Conservation (phyloP, 257 asterid species). For the Gardenia jasminoides region DNA sequence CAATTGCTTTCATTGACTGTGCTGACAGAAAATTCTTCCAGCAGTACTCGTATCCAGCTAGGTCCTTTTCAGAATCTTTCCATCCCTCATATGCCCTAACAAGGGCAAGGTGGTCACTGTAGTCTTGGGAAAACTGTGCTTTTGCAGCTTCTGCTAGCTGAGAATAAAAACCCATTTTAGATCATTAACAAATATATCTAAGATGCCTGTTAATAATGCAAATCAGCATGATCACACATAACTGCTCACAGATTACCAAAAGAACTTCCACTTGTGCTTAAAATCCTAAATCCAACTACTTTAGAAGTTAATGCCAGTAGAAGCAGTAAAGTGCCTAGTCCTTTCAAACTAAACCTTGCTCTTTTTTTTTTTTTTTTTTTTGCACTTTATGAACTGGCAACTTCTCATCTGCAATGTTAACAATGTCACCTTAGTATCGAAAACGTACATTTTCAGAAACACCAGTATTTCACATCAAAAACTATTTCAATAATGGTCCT, state of each 20-base stretch:
- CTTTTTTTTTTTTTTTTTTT: no score
- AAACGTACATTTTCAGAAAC: neutral
- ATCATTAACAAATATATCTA: neutral
- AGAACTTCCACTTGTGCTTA: neutral
- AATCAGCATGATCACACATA: neutral
- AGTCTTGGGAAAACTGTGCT: slow-evolving; percentile 83
- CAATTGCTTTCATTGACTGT: slow-evolving; percentile 88
- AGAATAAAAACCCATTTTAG: slow-evolving; percentile 14
- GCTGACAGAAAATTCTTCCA: slow-evolving; percentile 89
- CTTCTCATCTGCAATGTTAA: neutral
- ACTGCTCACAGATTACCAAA: neutral
- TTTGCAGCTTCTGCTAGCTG: slow-evolving; percentile 98
- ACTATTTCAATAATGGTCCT: neutral
- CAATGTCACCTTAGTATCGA: neutral
- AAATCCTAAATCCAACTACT: neutral
- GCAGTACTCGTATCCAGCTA: slow-evolving; percentile 72
- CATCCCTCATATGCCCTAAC: slow-evolving; percentile 90
- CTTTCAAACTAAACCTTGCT: neutral
- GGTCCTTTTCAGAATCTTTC: slow-evolving; percentile 78
- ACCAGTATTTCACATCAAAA: neutral
- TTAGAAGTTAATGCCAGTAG: neutral
- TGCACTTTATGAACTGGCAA: neutral
- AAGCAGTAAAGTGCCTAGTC: neutral
- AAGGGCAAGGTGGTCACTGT: slow-evolving; percentile 91
- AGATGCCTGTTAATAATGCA: neutral